These are phyloP conservation scores for Hsuehochloa calcarea DNA, from an alignment of 176 grass and related monocot species.

Conservation along the genomic window DNA sequence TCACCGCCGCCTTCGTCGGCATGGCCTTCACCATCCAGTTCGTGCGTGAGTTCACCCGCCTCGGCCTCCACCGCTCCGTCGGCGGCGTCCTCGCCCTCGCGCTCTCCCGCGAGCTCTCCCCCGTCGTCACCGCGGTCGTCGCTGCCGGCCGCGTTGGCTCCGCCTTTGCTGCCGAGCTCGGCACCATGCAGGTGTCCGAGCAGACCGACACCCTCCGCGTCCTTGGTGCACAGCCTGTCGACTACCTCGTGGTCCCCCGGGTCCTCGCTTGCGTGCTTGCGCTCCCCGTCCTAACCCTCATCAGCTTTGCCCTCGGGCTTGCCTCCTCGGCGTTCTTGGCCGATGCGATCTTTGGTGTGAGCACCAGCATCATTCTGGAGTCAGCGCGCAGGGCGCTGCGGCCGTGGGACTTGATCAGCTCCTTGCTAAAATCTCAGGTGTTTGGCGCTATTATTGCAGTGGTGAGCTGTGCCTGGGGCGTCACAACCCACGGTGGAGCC, in stretches of 20 bases:
- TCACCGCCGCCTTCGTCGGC: constrained; percentile 91
- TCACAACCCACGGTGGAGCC: constrained; percentile 86
- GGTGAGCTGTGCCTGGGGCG: constrained; percentile 94
- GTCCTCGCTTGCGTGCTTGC: constrained; percentile 86
- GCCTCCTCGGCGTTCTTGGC: constrained; percentile 85
- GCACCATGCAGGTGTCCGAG: constrained; percentile 99
- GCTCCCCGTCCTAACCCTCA: constrained; percentile 74
- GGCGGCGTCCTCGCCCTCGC: constrained; percentile 94
- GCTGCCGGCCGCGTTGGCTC: constrained; percentile 79
- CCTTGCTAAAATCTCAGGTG: constrained; percentile 91
- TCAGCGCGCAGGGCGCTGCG: constrained; percentile 83
- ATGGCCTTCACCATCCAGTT: constrained; percentile 99
- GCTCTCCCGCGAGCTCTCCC: constrained; percentile 80
- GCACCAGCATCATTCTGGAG: constrained; percentile 95
- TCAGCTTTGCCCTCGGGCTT: constrained; percentile 82
- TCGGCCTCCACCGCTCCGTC: constrained; percentile 92
- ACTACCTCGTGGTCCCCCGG: constrained; percentile 87
- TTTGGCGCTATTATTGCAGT: constrained; percentile 85
- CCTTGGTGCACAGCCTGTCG: constrained; percentile 75
- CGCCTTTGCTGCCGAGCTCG: constrained; percentile 95
- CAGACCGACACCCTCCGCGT: constrained; percentile 89
- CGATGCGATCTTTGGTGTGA: constrained; percentile 82
- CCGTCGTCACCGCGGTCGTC: constrained; percentile 89
- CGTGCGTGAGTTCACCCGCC: constrained; percentile 98
- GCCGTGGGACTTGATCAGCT: constrained; percentile 89